These are phyloP conservation scores for Mycena maculata DNA, from an alignment of 768 basidiomycete genomes.

Conservation along the genomic window DNA sequence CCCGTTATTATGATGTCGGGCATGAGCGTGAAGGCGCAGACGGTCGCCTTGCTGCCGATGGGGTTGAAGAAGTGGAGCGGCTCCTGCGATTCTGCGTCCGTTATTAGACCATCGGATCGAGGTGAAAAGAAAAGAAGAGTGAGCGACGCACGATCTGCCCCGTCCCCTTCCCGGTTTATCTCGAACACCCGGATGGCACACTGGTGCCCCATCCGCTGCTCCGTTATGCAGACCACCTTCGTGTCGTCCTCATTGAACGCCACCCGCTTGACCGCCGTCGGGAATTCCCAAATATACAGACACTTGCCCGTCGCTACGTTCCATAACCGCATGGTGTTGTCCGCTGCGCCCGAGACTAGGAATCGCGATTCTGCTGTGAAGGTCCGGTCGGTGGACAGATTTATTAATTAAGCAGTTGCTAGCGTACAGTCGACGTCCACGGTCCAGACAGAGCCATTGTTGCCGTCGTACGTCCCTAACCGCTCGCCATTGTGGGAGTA, in stretches of 20 bases:
- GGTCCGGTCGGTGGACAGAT: background rate
- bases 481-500: conserved; percentile 97
- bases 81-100: conserved; percentile 84
- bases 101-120: too few relatives aligned
- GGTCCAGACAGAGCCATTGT: conserved; percentile 98
- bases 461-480: conserved; percentile 94
- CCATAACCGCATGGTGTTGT: conserved; percentile 95
- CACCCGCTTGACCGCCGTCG: conserved; percentile 96
- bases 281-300: conserved; percentile 96
- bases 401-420: conserved; percentile 3
- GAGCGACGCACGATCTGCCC: conserved; percentile 74
- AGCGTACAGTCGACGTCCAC: conserved; percentile 93
- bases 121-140: conserved; percentile 2
- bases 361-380: conserved; percentile 79
- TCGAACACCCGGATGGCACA: conserved; percentile 92
- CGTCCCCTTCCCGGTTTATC: conserved; percentile 87
- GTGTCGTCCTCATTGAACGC: conserved; percentile 89
- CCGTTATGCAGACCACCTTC: conserved; percentile 91
- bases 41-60: conserved; percentile 95
- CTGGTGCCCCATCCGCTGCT: conserved; percentile 95
- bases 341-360: conserved; percentile 92
- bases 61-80: conserved; percentile 86
- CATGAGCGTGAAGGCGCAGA: conserved; percentile 88
- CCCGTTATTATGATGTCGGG: conserved; percentile 89
- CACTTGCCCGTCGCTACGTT: conserved; percentile 90